Percentiles rank a stretch among this genome's conserved stretches.
These are phyloP conservation scores for Teratosphaeria gauchensis DNA, from an alignment of 2,329 filamentous ascomycete species.

Conservation along the genomic window DNA sequence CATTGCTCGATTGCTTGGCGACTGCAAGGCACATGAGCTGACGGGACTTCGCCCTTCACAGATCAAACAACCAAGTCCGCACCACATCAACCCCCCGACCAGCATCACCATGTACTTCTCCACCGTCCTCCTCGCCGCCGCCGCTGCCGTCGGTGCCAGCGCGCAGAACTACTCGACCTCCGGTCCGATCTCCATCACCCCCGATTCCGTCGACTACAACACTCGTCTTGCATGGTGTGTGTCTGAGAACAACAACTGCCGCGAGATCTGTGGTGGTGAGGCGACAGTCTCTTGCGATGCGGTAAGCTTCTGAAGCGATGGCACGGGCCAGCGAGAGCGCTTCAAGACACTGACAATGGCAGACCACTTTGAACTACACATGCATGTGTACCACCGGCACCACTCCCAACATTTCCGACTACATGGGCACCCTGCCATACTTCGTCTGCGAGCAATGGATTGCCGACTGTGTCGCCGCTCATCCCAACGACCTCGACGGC, in stretches of 20 bases:
- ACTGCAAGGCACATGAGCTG: neutral
- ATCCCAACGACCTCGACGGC: slow-evolving; percentile 28
- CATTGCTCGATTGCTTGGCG: neutral
- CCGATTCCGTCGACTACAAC: slow-evolving; percentile 29
- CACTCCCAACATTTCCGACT: slow-evolving; percentile 46
- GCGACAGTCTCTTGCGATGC: slow-evolving; percentile 46
- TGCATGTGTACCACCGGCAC: slow-evolving; percentile 51
- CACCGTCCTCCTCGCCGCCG: slow-evolving; percentile 35
- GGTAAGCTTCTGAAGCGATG: slow-evolving; percentile 33
- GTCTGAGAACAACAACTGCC: slow-evolving; percentile 51
- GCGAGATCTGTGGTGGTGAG: slow-evolving; percentile 45
- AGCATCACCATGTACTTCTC: slow-evolving; percentile 36
- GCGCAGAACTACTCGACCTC: slow-evolving; percentile 35
- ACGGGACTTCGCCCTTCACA: neutral
- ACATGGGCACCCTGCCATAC: slow-evolving; percentile 49
- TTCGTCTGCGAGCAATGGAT: slow-evolving; percentile 49
- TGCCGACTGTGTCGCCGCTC: slow-evolving; percentile 30
- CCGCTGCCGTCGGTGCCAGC: slow-evolving; percentile 37
- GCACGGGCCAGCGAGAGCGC: neutral
- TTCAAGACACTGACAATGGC: slow-evolving; percentile 1
- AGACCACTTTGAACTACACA: slow-evolving; percentile 41
- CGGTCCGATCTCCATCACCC: slow-evolving; percentile 33
- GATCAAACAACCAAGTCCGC: neutral
- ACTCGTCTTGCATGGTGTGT: slow-evolving; percentile 45
- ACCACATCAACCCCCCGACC: slow-evolving; percentile 13